Conservation (phyloP, 257 asterid species). For the Gardenia jasminoides region DNA sequence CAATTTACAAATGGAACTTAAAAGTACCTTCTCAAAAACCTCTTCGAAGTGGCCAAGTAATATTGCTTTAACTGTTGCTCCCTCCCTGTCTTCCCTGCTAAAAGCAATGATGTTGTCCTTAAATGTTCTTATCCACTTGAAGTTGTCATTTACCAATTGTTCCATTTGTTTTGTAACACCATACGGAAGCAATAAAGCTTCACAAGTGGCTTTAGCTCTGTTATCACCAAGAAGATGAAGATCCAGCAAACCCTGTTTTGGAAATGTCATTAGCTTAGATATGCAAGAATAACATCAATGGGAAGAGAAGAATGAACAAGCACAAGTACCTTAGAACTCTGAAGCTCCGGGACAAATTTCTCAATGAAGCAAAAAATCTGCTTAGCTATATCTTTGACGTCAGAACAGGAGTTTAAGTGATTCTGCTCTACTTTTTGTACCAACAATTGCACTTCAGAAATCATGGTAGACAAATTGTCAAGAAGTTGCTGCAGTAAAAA, state of each 20-base stretch:
- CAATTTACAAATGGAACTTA: constrained; percentile 4
- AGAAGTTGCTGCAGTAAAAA: constrained; percentile 68
- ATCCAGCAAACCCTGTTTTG: constrained; percentile 63
- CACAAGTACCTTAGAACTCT: constrained; percentile 67
- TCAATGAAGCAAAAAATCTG: constrained; percentile 46
- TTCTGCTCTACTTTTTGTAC: constrained; percentile 49
- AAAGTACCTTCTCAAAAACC: constrained; percentile 53
- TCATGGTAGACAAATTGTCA: constrained; percentile 59
- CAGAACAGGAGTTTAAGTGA: constrained; percentile 66
- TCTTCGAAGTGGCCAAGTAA: constrained; percentile 58
- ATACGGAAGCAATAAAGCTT: constrained; percentile 51
- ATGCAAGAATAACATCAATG: not conserved
- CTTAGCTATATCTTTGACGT: constrained; percentile 44
- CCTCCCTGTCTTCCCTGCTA: constrained; percentile 32
- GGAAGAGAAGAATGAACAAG: not conserved
- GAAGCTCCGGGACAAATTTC: constrained; percentile 50
- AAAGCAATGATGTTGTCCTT: constrained; percentile 46
- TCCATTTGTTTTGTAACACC: constrained; percentile 80
- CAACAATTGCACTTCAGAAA: constrained; percentile 62
- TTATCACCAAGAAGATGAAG: constrained; percentile 58
- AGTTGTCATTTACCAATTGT: constrained; percentile 50
- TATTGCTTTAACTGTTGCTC: constrained; percentile 41
- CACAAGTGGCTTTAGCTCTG: constrained; percentile 34
- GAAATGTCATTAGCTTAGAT: constrained; percentile 12
- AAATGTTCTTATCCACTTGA: constrained; percentile 46